A percentile compares a stretch with the other conserved stretches of the same genome.
Evolutionary conservation across 441 rosid species (phyloP).

Genomic region (Adansonia madagascariensis): DNA sequence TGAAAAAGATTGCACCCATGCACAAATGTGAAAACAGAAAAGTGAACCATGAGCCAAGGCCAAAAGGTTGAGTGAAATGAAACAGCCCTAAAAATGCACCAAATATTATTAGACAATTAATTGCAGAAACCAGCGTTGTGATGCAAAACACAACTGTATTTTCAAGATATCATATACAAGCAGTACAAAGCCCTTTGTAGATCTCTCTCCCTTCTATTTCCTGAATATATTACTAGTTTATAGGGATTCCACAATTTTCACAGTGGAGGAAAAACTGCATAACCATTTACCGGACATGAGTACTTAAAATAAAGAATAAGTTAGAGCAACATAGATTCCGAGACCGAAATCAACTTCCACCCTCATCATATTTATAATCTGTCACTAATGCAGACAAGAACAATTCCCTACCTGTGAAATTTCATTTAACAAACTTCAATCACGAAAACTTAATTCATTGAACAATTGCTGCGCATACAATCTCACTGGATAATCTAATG

Average conservation of each 20-base stretch:
- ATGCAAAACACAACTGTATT: neutral
- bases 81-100: neutral
- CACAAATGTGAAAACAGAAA: no score
- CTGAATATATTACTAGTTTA: no score
- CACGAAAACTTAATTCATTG: neutral
- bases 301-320: no score
- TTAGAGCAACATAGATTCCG: no score
- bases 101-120: neutral
- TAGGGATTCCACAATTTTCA: no score
- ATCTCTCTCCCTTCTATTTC: no score
- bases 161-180: no score
- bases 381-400: neutral
- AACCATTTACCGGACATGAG: no score
- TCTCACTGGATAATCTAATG: neutral
- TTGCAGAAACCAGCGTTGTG: neutral
- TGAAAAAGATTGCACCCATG: no score
- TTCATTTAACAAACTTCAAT: neutral
- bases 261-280: no score
- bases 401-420: neutral
- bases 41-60: no score
- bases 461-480: neutral
- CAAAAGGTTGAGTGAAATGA: neutral
- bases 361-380: neutral
- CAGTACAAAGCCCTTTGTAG: neutral
- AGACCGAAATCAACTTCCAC: neutral